Evolutionary conservation across 345 rosid genomes (phyloP).

Genomic region (Hibiscus syriacus): DNA sequence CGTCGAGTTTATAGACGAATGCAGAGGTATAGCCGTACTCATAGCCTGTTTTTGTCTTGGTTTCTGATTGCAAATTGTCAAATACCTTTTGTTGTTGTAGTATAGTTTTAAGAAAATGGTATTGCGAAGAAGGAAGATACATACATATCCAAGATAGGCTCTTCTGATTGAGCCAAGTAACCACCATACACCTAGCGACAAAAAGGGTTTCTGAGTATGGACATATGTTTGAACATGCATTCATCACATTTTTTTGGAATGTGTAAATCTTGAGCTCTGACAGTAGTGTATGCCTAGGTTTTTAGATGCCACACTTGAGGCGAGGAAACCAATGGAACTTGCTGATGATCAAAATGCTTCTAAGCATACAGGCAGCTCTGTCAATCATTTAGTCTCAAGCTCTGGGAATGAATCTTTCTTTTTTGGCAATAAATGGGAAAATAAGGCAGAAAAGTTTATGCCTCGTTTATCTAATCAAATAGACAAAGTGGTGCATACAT

Average conservation of each 20-base stretch:
- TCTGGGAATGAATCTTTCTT: slow-evolving; percentile 20
- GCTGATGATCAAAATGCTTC: slow-evolving; percentile 26
- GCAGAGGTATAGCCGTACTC: slow-evolving; percentile 43
- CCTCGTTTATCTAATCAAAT: slow-evolving; percentile 42
- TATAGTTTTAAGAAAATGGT: neutral
- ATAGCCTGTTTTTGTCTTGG: neutral
- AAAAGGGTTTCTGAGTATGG: neutral
- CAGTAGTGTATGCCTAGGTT: slow-evolving; percentile 39
- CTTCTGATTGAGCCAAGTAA: neutral
- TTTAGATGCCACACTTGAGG: slow-evolving; percentile 57
- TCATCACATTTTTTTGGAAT: neutral
- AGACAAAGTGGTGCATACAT: slow-evolving; percentile 38
- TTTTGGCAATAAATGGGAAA: slow-evolving; percentile 23
- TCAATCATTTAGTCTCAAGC: slow-evolving; percentile 25
- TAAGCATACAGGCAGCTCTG: slow-evolving; percentile 18
- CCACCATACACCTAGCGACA: neutral
- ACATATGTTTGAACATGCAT: slow-evolving; percentile 1
- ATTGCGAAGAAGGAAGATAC: no score
- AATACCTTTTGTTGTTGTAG: neutral
- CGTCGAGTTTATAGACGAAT: slow-evolving; percentile 11
- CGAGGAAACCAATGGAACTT: slow-evolving; percentile 26
- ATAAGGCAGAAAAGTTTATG: slow-evolving; percentile 30
- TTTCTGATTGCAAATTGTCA: neutral
- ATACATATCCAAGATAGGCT: neutral
- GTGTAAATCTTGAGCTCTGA: neutral